Percentiles rank a stretch among this genome's conserved stretches.
Evolutionary conservation across 192 early-diverging fungal species (phyloP).

Genomic region (Backusella liffmaniae): DNA sequence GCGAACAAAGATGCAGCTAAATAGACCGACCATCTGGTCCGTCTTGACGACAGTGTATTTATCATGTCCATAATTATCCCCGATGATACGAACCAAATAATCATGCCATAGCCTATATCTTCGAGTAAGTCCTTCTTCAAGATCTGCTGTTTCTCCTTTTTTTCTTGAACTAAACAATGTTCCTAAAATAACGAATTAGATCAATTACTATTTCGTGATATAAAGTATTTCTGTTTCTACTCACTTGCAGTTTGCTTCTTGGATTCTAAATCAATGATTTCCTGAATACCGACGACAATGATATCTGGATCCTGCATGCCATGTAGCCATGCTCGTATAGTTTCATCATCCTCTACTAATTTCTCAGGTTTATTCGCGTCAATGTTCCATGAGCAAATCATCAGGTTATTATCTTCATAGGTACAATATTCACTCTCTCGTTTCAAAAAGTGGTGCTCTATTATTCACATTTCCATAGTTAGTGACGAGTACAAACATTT

Average conservation of each 20-base stretch:
- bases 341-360: slow-evolving; percentile 60
- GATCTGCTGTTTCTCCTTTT: slow-evolving; percentile 49
- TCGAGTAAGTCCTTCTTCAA: slow-evolving; percentile 57
- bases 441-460: slow-evolving; percentile 59
- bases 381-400: slow-evolving; percentile 93
- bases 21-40: slow-evolving; percentile 88
- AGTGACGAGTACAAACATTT: not conserved
- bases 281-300: slow-evolving; percentile 82
- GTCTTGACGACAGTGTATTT: slow-evolving; percentile 67
- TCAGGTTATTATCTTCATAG: slow-evolving; percentile 64
- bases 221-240: slow-evolving; percentile 8
- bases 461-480: not conserved
- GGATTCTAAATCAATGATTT: slow-evolving; percentile 82
- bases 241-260: slow-evolving; percentile 78
- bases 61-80: slow-evolving; percentile 47
- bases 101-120: slow-evolving; percentile 86
- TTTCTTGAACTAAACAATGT: slow-evolving; percentile 56
- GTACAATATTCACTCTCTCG: slow-evolving; percentile 61
- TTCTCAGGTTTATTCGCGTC: slow-evolving; percentile 85
- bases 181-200: slow-evolving; percentile 30
- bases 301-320: slow-evolving; percentile 66
- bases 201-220: not conserved
- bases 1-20: slow-evolving; percentile 82
- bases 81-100: slow-evolving; percentile 61
- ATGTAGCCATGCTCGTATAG: slow-evolving; percentile 45